Conservation (phyloP, 2,329 filamentous ascomycete species). For the Curvularia eragrostidis region DNA sequence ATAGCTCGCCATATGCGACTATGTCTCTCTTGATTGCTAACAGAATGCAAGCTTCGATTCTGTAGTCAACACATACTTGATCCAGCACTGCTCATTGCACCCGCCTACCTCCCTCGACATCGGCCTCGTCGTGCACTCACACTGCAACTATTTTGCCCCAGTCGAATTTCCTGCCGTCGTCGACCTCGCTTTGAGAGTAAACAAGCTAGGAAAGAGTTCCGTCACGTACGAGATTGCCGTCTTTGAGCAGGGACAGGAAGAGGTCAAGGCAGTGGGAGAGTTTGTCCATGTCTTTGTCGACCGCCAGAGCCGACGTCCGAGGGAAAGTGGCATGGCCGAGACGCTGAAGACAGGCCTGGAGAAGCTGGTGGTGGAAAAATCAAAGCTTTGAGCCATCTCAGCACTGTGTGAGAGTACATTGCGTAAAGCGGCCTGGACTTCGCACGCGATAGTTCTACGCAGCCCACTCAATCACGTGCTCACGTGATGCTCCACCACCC, state of each 20-base stretch:
- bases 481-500: background rate
- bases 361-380: slow-evolving; percentile 28
- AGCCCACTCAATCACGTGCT: background rate
- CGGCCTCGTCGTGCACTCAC: slow-evolving; percentile 82
- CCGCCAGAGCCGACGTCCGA: slow-evolving; percentile 72
- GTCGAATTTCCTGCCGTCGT: slow-evolving; percentile 82
- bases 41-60: slow-evolving; percentile 71
- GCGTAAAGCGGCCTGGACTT: background rate
- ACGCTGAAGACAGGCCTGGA: slow-evolving; percentile 58
- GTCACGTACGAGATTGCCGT: slow-evolving; percentile 90
- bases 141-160: slow-evolving; percentile 84
- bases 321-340: slow-evolving; percentile 67
- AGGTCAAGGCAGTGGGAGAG: slow-evolving; percentile 82
- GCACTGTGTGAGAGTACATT: background rate
- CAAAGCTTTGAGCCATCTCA: slow-evolving; percentile 34
- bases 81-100: slow-evolving; percentile 75
- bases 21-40: slow-evolving; percentile 4
- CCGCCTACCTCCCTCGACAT: slow-evolving; percentile 75
- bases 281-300: slow-evolving; percentile 92
- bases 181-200: slow-evolving; percentile 81
- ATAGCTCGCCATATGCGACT: background rate
- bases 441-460: background rate
- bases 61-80: slow-evolving; percentile 87
- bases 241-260: slow-evolving; percentile 75
- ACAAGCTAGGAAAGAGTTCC: slow-evolving; percentile 83